Evolutionary conservation across 768 basidiomycete genomes (phyloP).

Genomic region (Collybia nuda): DNA sequence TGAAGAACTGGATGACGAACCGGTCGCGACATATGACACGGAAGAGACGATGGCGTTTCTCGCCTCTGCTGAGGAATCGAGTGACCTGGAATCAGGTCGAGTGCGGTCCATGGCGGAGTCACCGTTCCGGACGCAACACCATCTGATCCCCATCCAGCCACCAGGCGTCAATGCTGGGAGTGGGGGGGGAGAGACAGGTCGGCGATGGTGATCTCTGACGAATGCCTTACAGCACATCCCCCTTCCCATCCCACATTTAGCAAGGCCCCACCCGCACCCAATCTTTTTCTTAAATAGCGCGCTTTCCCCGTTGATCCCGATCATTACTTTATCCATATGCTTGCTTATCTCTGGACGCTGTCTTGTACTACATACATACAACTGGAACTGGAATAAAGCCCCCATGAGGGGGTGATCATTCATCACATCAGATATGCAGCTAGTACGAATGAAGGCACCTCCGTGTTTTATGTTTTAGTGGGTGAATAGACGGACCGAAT

Average conservation of each 20-base stretch:
- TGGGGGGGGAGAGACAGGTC: conserved; percentile 5
- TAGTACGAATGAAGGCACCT: too few species aligned
- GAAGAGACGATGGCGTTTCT: conserved; percentile 61
- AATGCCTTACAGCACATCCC: neutral
- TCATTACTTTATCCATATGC: too few species aligned
- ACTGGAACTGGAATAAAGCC: too few species aligned
- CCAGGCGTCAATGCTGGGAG: conserved; percentile 11
- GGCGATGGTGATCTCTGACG: conserved; percentile 8
- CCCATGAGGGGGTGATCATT: too few species aligned
- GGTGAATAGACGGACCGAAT: too few species aligned
- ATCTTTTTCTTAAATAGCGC: too few species aligned
- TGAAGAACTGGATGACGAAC: conserved; percentile 45
- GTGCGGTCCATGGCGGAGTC: conserved; percentile 48
- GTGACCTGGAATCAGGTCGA: conserved; percentile 32
- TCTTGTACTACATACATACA: too few species aligned
- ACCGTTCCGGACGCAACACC: conserved; percentile 33
- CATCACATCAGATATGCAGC: too few species aligned
- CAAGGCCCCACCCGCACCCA: too few species aligned
- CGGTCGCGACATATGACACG: conserved; percentile 23
- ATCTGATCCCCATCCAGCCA: conserved; percentile 23
- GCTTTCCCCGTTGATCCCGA: too few species aligned
- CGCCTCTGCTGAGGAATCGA: conserved; percentile 23
- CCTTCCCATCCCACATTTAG: neutral
- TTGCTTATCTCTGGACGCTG: too few species aligned
- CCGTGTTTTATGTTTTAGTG: too few species aligned